These are phyloP conservation scores for Boehmeria nivea DNA, from an alignment of 306 rosid species.

Conservation along the genomic window DNA sequence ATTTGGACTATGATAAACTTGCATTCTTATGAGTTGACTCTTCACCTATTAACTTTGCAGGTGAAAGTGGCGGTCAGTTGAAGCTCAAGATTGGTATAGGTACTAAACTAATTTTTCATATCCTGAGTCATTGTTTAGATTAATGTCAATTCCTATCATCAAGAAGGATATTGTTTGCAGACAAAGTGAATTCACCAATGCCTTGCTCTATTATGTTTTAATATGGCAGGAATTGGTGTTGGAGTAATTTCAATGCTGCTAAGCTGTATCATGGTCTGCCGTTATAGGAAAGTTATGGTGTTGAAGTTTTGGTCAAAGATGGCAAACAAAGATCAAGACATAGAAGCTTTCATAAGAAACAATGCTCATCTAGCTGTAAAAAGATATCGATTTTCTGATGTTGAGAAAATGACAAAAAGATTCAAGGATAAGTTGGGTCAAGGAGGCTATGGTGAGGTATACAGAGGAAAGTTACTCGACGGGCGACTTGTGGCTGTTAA, in stretches of 20 bases:
- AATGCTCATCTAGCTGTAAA: constrained; percentile 18
- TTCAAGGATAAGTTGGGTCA: constrained; percentile 37
- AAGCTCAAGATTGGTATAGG: not conserved
- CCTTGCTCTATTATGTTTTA: too few species aligned
- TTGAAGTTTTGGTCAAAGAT: not conserved
- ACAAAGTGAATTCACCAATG: too few species aligned
- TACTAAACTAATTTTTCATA: not conserved
- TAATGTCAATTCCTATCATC: too few species aligned
- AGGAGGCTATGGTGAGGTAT: constrained; percentile 46
- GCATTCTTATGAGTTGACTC: too few species aligned
- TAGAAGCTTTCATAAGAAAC: constrained; percentile 31
- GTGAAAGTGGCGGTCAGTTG: not conserved
- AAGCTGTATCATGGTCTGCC: not conserved
- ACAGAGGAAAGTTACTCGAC: constrained; percentile 16
- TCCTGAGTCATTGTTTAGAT: not conserved
- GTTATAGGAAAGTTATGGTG: not conserved
- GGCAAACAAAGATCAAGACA: constrained; percentile 1
- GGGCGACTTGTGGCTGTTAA: constrained; percentile 36
- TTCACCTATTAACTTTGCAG: not conserved
- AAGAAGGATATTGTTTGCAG: too few species aligned
- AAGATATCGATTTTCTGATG: constrained; percentile 29
- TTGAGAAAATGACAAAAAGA: constrained; percentile 38
- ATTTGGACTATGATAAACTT: too few species aligned
- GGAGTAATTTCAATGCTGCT: too few species aligned
- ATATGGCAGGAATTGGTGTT: too few species aligned